Evolutionary conservation across 2,329 filamentous ascomycete genomes (phyloP).

Genomic region (Aureobasidium melanogenum): DNA sequence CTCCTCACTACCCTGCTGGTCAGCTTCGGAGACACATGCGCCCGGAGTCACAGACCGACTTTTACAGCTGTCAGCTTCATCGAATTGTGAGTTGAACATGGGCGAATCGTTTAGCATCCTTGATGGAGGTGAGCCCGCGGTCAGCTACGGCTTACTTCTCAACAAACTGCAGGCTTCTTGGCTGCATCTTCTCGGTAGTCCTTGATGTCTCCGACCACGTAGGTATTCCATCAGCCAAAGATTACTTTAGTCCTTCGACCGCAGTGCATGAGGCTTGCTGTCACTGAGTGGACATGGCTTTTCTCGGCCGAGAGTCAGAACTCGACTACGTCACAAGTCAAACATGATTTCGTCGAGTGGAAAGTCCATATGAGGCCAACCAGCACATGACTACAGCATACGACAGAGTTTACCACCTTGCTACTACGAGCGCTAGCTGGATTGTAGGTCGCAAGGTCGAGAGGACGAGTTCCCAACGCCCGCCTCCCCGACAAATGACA

Average conservation of each 20-base stretch:
- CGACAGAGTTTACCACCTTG: too few relatives aligned
- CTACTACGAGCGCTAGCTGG: background rate
- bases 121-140: background rate
- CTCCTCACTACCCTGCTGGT: background rate
- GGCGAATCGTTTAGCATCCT: background rate
- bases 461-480: background rate
- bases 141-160: background rate
- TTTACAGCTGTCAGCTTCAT: background rate
- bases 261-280: background rate
- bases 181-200: background rate
- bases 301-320: background rate
- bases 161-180: background rate
- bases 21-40: background rate
- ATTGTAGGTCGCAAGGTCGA: background rate
- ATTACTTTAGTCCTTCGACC: background rate
- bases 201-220: too few relatives aligned
- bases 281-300: background rate
- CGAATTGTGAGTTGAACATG: background rate
- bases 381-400: background rate
- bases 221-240: background rate
- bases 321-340: background rate
- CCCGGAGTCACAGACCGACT: background rate
- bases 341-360: background rate
- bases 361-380: background rate
- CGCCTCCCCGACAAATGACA: background rate